phyloP scores from a whole-genome alignment of 768 basidiomycete species.

The Grammothele lineata region DNA sequence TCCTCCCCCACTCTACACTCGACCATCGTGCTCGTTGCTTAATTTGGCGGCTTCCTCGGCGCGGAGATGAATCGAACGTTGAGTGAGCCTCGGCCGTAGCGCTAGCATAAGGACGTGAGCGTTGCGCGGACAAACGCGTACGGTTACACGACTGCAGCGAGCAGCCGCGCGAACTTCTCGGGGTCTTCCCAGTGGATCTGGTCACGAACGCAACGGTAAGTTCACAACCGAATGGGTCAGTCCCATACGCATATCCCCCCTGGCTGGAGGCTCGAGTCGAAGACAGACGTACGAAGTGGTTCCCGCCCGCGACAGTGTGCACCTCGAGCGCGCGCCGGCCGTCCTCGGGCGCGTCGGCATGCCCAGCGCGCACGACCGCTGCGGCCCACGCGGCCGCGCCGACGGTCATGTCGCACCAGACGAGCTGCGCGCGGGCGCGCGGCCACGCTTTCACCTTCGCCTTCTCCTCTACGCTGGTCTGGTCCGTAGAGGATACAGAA shows the following conservation, averaged over 20 bases:
- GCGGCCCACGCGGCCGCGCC: neutral
- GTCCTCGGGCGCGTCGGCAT: neutral
- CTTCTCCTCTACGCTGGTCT: neutral
- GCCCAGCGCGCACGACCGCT: neutral
- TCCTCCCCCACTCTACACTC: no score
- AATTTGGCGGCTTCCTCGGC: no score
- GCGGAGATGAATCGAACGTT: no score
- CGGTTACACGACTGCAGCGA: neutral
- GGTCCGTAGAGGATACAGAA: no score
- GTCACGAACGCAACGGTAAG: neutral
- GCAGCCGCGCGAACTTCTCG: neutral
- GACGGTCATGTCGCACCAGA: neutral
- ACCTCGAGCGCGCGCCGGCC: neutral
- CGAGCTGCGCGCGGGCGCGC: neutral
- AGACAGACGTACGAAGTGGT: neutral
- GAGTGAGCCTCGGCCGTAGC: no score
- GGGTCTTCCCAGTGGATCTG: neutral
- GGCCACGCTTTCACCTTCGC: neutral
- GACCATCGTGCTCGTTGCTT: no score
- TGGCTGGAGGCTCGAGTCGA: neutral
- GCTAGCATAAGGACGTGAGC: no score
- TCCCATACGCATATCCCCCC: no score
- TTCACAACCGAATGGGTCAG: neutral
- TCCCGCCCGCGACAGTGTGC: neutral
- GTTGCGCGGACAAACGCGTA: no score